Conservation (phyloP, 345 rosid genomes). For the Excoecaria agallocha region DNA sequence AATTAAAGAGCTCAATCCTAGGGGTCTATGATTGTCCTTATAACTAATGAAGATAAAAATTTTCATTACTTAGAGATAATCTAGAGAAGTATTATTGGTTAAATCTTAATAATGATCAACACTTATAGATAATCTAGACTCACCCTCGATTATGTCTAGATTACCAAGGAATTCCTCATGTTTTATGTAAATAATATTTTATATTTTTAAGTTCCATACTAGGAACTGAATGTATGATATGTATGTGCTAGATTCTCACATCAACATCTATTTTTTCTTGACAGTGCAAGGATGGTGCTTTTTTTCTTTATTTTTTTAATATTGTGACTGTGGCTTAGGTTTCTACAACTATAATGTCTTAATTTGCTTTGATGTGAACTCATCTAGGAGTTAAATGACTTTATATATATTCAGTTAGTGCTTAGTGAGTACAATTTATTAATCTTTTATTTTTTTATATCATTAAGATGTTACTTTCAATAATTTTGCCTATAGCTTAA, state of each 20-base stretch:
- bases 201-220: background rate
- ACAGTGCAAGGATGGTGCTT: background rate
- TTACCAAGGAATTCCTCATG: background rate
- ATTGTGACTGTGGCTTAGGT: constrained; percentile 8
- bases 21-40: background rate
- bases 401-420: constrained; percentile 1
- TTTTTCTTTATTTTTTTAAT: background rate
- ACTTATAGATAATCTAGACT: constrained; percentile 17
- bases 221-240: background rate
- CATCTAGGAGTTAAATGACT: too few relatives aligned
- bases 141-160: constrained; percentile 15
- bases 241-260: background rate
- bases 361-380: too few relatives aligned
- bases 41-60: constrained; percentile 4
- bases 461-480: constrained; percentile 35
- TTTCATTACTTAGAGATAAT: too few relatives aligned
- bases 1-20: background rate
- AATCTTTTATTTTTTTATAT: constrained; percentile 9
- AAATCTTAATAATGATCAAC: background rate
- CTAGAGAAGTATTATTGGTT: background rate
- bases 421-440: constrained; percentile 18
- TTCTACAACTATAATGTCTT: background rate
- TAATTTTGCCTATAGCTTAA: constrained; percentile 8
- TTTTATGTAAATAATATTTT: background rate
- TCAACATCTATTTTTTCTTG: background rate